Base-by-base conservation (phyloP, 176 grass and related monocot species). In the Ensete glaucum region DNA sequence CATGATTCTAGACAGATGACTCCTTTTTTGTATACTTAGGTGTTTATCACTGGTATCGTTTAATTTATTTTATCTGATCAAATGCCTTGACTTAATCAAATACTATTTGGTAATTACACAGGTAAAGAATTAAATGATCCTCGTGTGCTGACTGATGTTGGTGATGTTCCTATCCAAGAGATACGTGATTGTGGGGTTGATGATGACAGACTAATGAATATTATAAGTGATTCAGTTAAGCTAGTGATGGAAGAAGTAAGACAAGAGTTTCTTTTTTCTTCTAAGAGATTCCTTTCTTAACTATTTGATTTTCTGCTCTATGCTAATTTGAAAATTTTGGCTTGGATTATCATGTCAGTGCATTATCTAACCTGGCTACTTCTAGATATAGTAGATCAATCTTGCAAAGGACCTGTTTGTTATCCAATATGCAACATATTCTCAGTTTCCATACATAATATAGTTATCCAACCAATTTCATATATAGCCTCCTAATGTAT, bases 101-200 rank as follows among this genome's bases (percentile, higher is more conserved):
- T 76, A 15, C 51, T 54, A 43, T 24, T 43, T 78, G 76, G 6
- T 12, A 73, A 51, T 55, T 73, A 71, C 72, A 55, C 85, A 93
- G 94, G 94, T 25, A 93, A 98, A 77, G 95, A 98, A 81, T 80
- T 98, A 34, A 89, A 93, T 76, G 95, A 98, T 86, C 90, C 95
- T 62, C 84, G 88, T 51, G 95, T 98, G 64, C 78, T 98, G 73
- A 93, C 90, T 78, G 95, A 98, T 85, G 95, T 98, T 87, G 90
- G 95, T 15, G 95, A 98, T 82, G 81, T 98, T 26, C 95, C 95
- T 5, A 89, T 98, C 50, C 95, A 98, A 93, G 95, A 98, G 76
- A 89, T 98, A 69, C 88, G 95, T 78, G 95, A 98, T 73, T 93
- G 90, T 74, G 90, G 88, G 0, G 84, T 93, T 2, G 90, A 98